Evolutionary conservation across 345 rosid genomes (phyloP).

Genomic region (Populus euphratica): DNA sequence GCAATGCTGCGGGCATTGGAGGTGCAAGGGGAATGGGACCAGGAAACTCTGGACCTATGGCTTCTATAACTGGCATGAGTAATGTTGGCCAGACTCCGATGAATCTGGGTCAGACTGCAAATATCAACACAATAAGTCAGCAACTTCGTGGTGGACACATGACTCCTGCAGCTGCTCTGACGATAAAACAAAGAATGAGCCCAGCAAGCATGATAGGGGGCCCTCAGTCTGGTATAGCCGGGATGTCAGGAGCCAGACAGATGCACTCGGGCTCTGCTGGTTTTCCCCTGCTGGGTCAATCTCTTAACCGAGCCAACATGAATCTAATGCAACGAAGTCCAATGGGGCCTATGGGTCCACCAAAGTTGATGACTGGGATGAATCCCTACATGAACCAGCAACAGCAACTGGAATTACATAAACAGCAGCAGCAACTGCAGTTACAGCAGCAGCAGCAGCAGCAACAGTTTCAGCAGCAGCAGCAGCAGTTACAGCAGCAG

Average conservation of each 20-base stretch:
- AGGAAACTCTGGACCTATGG: constrained; percentile 75
- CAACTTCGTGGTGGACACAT: constrained; percentile 49
- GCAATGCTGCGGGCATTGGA: constrained; percentile 60
- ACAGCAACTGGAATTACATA: constrained; percentile 23
- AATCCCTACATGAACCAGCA: constrained; percentile 60
- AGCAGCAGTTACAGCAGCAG: constrained; percentile 10
- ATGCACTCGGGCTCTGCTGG: constrained; percentile 58
- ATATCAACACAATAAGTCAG: constrained; percentile 53
- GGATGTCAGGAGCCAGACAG: constrained; percentile 63
- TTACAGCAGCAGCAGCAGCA: constrained; percentile 32
- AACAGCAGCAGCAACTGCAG: constrained; percentile 10
- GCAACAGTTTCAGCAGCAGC: constrained; percentile 39
- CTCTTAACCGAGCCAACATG: constrained; percentile 57
- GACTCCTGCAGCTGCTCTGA: constrained; percentile 32
- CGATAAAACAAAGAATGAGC: constrained; percentile 33
- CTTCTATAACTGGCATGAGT: constrained; percentile 49
- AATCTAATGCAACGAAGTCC: constrained; percentile 52
- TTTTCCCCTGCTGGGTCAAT: constrained; percentile 57
- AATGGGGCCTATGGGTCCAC: constrained; percentile 84
- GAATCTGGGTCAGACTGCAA: constrained; percentile 51
- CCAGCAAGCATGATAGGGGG: constrained; percentile 43
- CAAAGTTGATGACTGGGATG: constrained; percentile 69
- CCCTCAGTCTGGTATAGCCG: constrained; percentile 62
- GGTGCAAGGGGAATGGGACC: constrained; percentile 64
- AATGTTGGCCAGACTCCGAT: constrained; percentile 62